Evolutionary conservation across 2,329 filamentous ascomycete species (phyloP), one percentile per base, ranked within the genome.

Genomic region (Fusarium sp.): DNA sequence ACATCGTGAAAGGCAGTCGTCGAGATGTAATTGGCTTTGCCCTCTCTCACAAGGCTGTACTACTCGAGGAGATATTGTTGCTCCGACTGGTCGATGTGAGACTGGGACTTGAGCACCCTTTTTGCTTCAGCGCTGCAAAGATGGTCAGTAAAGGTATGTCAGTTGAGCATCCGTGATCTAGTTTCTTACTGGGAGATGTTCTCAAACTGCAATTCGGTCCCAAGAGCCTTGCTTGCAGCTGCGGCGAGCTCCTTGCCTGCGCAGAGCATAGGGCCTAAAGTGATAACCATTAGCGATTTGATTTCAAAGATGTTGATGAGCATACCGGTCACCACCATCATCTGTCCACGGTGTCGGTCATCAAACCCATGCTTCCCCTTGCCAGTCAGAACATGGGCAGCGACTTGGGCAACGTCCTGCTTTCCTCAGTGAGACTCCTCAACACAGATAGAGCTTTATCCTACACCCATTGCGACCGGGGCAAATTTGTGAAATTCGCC

Each of bases 241-340:
- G 68, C 68, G 1, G 80, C 81, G 7, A 84, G 72, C 61, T 82
- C 80, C 8, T 78, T 66, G 13, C 82, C 80, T 3, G 75, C 72
- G 23, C 74, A 75, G 4, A 84, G 76, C 74, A 76, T 78, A 0
- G 80, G 80, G 0, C 79, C 79, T 79, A 6, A 0, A 1, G 1
- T 3, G 9, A 2, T 9, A 4, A 7, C 3, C 3, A 9, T 51
- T 11, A 35, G 14, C 2, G 4, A 15, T 4, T 13, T 15, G 6
- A 3, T 1, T 2, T 17, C 1, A 14, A 4, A 19, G 19, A 19
- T 19, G 3, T 19, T 2, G 8, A 3, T 23, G 3, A 4, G 14
- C 32, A 15, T 14, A 33, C 57, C 57, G 10, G 54, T 60, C 0
- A 60, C 43, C 1, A 59, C 33, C 54, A 60, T 60, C 54, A 53